Evolutionary conservation across 2,329 filamentous ascomycete species (phyloP), one percentile per base, ranked within the genome.

Genomic region (Leptographium flavum): DNA sequence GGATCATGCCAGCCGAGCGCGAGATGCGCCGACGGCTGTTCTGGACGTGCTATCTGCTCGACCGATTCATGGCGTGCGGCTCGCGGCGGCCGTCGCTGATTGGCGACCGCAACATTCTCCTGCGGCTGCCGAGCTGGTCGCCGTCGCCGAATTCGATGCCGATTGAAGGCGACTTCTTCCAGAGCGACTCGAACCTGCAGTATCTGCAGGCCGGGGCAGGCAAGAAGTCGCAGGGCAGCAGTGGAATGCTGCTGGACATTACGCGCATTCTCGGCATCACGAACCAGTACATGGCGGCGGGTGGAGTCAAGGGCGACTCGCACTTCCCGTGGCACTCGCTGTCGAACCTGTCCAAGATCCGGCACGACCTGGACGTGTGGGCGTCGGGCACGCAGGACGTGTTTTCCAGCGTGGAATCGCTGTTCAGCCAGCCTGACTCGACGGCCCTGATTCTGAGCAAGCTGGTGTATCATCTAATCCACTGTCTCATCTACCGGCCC

Each of bases 261-360:
- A 79, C 79, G 25, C 79, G 85, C 30, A 85, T 93, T 39, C 70
- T 94, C 7, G 86, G 87, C 30, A 81, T 81, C 48, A 90, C 86
- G 2, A 92, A 88, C 56, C 75, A 80, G 48, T 94, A 94, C 59
- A 70, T 93, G 42, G 84, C 86, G 9, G 82, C 83, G 2, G 87
- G 86, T 7, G 87, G 87, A 30, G 84, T 92, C 46, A 92, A 90
- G 62, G 85, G 85, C 27, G 86, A 93, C 57, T 87, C 85, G 0
- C 86, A 93, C 59, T 93, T 93, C 52, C 87, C 87, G 10, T 94
- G 87, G 87, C 86, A 93, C 58, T 79, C 84, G 2, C 70, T 88
- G 19, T 93, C 87, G 6, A 88, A 83, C 49, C 68, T 93, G 2
- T 92, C 86, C 43, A 87, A 87, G 57, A 92, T 94, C 51, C 75